Conservation (phyloP, 2,329 filamentous ascomycete species). For the Penicillium sp. region DNA sequence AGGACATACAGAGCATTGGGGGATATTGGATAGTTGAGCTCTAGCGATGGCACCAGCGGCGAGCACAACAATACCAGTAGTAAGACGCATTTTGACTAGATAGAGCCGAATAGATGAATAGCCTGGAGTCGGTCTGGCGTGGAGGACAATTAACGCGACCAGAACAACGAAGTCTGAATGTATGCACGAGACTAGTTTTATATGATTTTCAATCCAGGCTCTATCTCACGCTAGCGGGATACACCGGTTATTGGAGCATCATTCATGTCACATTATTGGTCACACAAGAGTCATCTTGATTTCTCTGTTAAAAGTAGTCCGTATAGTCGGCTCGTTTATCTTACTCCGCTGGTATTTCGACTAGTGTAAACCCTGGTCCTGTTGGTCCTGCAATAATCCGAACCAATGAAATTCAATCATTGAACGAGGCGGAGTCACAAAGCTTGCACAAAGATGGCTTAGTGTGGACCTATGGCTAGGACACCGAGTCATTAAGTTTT, state of each 20-base stretch:
- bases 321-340: neutral
- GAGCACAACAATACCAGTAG: conserved; percentile 1
- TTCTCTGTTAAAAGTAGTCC: neutral
- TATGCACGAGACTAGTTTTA: conserved; percentile 1
- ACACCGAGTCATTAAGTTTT: neutral
- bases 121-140: neutral
- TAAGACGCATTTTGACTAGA: neutral
- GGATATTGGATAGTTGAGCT: conserved; percentile 4
- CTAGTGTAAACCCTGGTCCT: neutral
- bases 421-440: neutral
- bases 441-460: neutral
- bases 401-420: neutral
- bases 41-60: neutral
- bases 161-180: neutral
- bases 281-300: neutral
- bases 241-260: neutral
- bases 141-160: neutral
- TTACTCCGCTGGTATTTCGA: neutral
- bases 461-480: neutral
- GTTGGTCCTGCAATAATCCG: neutral
- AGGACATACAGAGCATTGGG: conserved; percentile 2
- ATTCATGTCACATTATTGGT: neutral
- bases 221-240: neutral
- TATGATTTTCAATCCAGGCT: neutral
- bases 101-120: neutral